Evolutionary conservation across 1,284 basidiomycete genomes (phyloP).

Genomic region (Papiliotrema terrestris): DNA sequence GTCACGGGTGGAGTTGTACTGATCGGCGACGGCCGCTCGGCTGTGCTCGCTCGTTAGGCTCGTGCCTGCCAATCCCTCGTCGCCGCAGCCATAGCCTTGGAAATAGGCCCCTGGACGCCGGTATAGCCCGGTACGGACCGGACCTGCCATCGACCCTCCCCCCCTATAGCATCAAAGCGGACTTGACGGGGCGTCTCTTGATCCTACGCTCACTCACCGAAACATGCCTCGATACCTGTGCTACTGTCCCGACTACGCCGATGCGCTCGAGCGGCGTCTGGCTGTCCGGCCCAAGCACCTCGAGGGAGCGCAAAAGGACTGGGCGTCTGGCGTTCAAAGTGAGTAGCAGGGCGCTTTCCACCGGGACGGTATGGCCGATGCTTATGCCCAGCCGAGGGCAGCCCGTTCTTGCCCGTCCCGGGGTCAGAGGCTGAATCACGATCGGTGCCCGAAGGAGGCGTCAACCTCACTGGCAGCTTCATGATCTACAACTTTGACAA

Average conservation of each 20-base stretch:
- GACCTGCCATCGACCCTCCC: background rate
- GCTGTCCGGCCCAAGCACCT: constrained; percentile 37
- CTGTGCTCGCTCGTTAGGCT: no score
- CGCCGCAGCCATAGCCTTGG: no score
- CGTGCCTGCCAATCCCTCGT: no score
- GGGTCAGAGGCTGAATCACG: constrained; percentile 4
- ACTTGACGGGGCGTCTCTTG: background rate
- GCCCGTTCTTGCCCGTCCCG: constrained; percentile 8
- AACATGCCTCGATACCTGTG: constrained; percentile 34
- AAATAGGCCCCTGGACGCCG: background rate
- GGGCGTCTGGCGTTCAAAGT: constrained; percentile 23
- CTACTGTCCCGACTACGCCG: constrained; percentile 44
- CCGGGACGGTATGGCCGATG: background rate
- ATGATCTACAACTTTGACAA: constrained; percentile 17
- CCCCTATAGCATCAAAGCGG: background rate
- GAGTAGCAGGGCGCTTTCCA: constrained; percentile 8
- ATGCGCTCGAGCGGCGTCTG: constrained; percentile 36
- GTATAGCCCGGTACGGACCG: background rate
- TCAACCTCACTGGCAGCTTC: constrained; percentile 9
- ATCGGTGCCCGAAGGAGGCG: constrained; percentile 2
- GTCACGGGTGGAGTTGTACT: no score
- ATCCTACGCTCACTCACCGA: background rate
- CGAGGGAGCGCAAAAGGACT: constrained; percentile 19
- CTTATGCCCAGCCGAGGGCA: constrained; percentile 8
- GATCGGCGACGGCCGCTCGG: no score